Conservation (phyloP, 306 rosid species). For the Quillaja saponaria region DNA sequence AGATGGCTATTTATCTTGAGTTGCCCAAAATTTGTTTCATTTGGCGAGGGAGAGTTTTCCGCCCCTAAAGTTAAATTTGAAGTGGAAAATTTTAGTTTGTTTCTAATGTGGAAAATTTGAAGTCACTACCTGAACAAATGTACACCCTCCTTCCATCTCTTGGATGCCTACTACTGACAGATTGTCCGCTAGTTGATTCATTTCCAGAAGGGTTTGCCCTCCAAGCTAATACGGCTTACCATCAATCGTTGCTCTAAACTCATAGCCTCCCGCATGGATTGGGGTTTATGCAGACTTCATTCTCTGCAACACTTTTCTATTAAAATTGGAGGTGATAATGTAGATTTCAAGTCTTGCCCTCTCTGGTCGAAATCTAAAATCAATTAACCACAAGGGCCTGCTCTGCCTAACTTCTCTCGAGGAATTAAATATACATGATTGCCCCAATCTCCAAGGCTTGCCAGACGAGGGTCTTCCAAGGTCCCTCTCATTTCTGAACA, state of each 20-base stretch:
- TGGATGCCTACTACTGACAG: rapidly evolving
- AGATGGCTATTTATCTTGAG: background rate
- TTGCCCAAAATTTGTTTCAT: slow-evolving; percentile 25
- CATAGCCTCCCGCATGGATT: too few relatives aligned
- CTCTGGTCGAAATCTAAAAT: rapidly evolving
- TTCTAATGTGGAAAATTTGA: background rate
- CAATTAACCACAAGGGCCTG: background rate
- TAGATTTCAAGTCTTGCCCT: background rate
- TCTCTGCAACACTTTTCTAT: background rate
- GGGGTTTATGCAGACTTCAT: too few relatives aligned
- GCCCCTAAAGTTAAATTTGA: background rate
- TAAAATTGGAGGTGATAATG: background rate
- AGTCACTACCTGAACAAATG: too few relatives aligned
- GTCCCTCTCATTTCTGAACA: background rate
- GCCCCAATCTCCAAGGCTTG: background rate
- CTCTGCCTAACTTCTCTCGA: background rate
- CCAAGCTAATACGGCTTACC: background rate
- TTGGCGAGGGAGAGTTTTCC: slow-evolving; percentile 4
- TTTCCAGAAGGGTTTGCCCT: slow-evolving; percentile 2
- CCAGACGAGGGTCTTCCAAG: slow-evolving; percentile 14
- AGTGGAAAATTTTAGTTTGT: background rate
- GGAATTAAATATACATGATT: rapidly evolving
- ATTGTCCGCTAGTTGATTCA: slow-evolving; percentile 1
- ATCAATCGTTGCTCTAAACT: too few relatives aligned
- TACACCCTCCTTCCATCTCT: too few relatives aligned